These are phyloP conservation scores for Microdochium trichocladiopsis DNA, from an alignment of 2,329 filamentous ascomycete genomes.

Conservation along the genomic window DNA sequence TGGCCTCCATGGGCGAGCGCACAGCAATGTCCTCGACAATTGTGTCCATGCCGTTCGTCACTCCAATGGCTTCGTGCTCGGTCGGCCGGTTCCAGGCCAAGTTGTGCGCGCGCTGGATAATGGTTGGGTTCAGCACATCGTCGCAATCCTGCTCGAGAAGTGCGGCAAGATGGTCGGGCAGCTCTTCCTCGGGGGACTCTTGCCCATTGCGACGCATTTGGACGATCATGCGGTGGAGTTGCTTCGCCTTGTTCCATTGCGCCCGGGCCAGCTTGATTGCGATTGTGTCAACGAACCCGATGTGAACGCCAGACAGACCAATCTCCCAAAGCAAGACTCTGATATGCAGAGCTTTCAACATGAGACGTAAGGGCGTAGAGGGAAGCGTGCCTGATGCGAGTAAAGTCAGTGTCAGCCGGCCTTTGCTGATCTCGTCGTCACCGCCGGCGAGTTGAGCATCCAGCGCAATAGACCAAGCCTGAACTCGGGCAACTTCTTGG, in stretches of 20 bases:
- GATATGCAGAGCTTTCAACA: slow-evolving; percentile 88
- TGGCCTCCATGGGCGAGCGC: slow-evolving; percentile 78
- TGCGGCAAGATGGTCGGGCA: slow-evolving; percentile 69
- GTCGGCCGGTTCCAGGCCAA: slow-evolving; percentile 81
- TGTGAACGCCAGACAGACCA: slow-evolving; percentile 58
- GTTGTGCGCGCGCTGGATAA: slow-evolving; percentile 83
- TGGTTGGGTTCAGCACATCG: slow-evolving; percentile 67
- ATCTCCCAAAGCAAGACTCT: slow-evolving; percentile 81
- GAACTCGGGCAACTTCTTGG: slow-evolving; percentile 77
- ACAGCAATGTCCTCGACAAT: slow-evolving; percentile 83
- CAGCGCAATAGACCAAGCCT: slow-evolving; percentile 88
- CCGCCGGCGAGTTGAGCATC: slow-evolving; percentile 90
- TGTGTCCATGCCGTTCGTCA: slow-evolving; percentile 68
- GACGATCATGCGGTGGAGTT: slow-evolving; percentile 45
- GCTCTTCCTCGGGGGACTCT: slow-evolving; percentile 51
- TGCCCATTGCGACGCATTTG: slow-evolving; percentile 31
- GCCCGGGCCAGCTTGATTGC: slow-evolving; percentile 67
- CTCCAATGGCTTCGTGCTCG: slow-evolving; percentile 53
- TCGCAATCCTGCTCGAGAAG: slow-evolving; percentile 77
- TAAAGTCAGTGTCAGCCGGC: slow-evolving; percentile 75
- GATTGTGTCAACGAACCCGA: slow-evolving; percentile 58
- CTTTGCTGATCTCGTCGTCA: slow-evolving; percentile 83
- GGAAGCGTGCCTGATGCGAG: slow-evolving; percentile 84
- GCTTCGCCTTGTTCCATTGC: slow-evolving; percentile 76
- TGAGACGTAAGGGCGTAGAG: slow-evolving; percentile 72